phyloP scores from a whole-genome alignment of 352 stramenopile genomes.

The Thalassiosira mediterranea region DNA sequence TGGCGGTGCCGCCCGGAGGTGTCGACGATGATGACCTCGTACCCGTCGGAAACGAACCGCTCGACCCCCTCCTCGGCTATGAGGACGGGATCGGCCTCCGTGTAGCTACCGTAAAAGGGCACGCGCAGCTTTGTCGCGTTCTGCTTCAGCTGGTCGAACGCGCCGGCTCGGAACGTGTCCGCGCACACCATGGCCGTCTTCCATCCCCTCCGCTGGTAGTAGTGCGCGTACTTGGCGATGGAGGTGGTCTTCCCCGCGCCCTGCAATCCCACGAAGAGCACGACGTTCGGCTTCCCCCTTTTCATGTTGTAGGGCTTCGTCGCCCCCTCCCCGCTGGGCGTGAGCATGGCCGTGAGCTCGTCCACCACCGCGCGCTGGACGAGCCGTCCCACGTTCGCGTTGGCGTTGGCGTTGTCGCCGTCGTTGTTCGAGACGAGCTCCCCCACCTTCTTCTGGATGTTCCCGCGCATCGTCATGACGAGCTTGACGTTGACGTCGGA shows the following conservation, averaged over 20 bases:
- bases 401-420: slow-evolving; percentile 8
- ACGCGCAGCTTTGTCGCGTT: slow-evolving; percentile 98
- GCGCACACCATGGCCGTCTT: slow-evolving; percentile 99
- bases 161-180: slow-evolving; percentile 97
- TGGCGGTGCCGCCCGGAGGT: slow-evolving; percentile 98
- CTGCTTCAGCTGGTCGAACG: slow-evolving; percentile 99
- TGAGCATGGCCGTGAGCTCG: slow-evolving; percentile 83
- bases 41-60: slow-evolving; percentile 95
- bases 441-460: slow-evolving; percentile 77
- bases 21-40: slow-evolving; percentile 99
- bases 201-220: slow-evolving; percentile 96
- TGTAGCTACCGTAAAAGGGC: slow-evolving; percentile 98
- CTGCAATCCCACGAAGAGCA: slow-evolving; percentile 90
- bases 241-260: slow-evolving; percentile 99
- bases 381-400: slow-evolving; percentile 52
- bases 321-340: slow-evolving; percentile 25
- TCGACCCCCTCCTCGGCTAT: slow-evolving; percentile 97
- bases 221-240: slow-evolving; percentile 99
- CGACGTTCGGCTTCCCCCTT: slow-evolving; percentile 85
- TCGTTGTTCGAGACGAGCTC: slow-evolving; percentile 55
- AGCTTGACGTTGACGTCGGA: slow-evolving; percentile 86
- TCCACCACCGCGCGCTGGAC: slow-evolving; percentile 87
- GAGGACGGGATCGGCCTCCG: slow-evolving; percentile 95
- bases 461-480: slow-evolving; percentile 73
- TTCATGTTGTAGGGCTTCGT: slow-evolving; percentile 82